A percentile compares a stretch with the other conserved stretches of the same genome.
Evolutionary conservation across 2,329 filamentous ascomycete species (phyloP).

Genomic region (Sclerotinia spermophila): DNA sequence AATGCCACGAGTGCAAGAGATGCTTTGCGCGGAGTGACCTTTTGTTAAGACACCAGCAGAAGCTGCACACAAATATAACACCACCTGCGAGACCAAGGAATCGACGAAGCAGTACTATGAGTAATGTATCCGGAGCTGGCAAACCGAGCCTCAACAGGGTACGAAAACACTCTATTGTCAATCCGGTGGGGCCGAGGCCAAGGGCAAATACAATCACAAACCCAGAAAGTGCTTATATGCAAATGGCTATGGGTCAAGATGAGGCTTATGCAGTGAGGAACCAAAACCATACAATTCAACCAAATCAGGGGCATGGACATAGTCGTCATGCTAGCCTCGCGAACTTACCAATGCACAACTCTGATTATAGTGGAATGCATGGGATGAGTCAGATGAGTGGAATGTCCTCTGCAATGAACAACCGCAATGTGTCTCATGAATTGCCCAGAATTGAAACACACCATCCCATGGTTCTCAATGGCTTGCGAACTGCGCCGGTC

Average conservation of each 20-base stretch:
- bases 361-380: constrained; percentile 53
- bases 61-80: constrained; percentile 89
- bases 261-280: constrained; percentile 43
- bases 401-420: constrained; percentile 66
- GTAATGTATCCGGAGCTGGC: constrained; percentile 57
- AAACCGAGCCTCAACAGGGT: constrained; percentile 68
- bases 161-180: constrained; percentile 86
- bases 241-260: constrained; percentile 48
- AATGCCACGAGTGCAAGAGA: constrained; percentile 88
- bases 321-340: constrained; percentile 72
- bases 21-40: constrained; percentile 94
- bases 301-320: constrained; percentile 4
- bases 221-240: constrained; percentile 73
- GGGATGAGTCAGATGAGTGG: constrained; percentile 38
- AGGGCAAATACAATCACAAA: constrained; percentile 96
- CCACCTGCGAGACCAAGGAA: constrained; percentile 83
- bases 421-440: constrained; percentile 63
- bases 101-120: constrained; percentile 81
- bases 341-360: constrained; percentile 58
- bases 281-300: not conserved
- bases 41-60: constrained; percentile 93
- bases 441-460: constrained; percentile 81
- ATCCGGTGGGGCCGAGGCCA: constrained; percentile 70
- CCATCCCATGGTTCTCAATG: constrained; percentile 57
- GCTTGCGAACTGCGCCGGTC: constrained; percentile 74